Base-by-base conservation (phyloP, 768 basidiomycete species). In the Lactifluus subvellereus region DNA sequence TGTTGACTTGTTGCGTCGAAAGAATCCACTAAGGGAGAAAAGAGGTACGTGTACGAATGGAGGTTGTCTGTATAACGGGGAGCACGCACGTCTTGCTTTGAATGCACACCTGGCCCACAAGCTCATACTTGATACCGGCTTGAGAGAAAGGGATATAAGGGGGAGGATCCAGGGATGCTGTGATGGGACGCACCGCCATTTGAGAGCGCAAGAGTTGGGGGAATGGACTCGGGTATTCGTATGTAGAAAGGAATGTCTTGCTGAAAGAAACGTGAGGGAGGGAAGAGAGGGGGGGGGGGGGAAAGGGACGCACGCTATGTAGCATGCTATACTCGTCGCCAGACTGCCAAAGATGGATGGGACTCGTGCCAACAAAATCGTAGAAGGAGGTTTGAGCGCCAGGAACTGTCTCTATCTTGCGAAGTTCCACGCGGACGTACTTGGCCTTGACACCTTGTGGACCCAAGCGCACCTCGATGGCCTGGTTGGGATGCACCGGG, bases 221-320 rank as follows among this genome's bases (percentile, higher is more conserved):
- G 94, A 62, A 94, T 87, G 10, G 90, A 89, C 73, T 96, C 93
- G 0, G 95, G 95, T 69, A 98, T 87, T 30, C 94, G 88, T 54
- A 98, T 89, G 60, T 85, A 84, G 73, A 98, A 98, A 3, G 88
- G 87, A 67, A 91, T 88, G 76, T 94, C 93, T 82, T 86, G 85
- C 91, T 93, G 58, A 54, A 56, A 47, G 32, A 64, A 47, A 53
- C 27, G 40, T 40, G 11, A 38, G 22, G 66, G 47, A 54, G 55
- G 57, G 49, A 56, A 7, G 51, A 33, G 10, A 50, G 20, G 54
- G 38, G 9, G 51, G 32, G 10, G 48, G 20, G 54, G 38, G 9
- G 27, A 18, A 55, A 40, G 37, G 32, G 27, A 72, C 73, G 74
- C 69, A 93, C 92, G 33, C 89, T 84, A 45, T 81, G 78, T 63